Conservation (phyloP, 164 flowering plant genomes). For the Nelumbo lutea region DNA sequence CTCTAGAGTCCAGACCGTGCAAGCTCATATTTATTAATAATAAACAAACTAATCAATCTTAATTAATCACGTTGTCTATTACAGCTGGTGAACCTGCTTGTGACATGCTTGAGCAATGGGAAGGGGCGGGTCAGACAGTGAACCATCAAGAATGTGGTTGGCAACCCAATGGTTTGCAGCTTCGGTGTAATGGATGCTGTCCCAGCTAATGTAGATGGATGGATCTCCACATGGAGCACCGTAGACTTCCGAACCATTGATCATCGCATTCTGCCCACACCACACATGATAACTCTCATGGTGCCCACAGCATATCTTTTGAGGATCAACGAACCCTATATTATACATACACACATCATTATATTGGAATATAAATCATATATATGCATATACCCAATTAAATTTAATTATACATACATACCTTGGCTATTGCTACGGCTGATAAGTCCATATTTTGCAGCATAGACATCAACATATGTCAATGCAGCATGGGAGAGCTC, state of each 20-base stretch:
- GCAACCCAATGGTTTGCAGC: constrained; percentile 65
- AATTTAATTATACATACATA: constrained; percentile 3
- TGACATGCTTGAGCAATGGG: constrained; percentile 48
- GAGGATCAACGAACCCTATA: constrained; percentile 50
- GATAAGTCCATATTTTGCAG: constrained; percentile 48
- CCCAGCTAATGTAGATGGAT: constrained; percentile 47
- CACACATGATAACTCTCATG: constrained; percentile 38
- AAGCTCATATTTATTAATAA: no score
- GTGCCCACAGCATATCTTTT: constrained; percentile 56
- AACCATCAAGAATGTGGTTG: constrained; percentile 39
- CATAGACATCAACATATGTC: constrained; percentile 45
- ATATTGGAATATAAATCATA: no score
- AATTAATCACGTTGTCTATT: no score
- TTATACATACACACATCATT: no score
- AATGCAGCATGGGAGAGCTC: constrained; percentile 52
- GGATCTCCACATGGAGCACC: constrained; percentile 49
- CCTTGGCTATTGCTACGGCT: constrained; percentile 41
- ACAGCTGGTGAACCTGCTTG: constrained; percentile 10
- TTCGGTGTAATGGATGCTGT: constrained; percentile 59
- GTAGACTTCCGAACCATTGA: constrained; percentile 33
- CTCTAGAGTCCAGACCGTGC: no score
- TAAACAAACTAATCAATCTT: no score
- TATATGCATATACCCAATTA: no score
- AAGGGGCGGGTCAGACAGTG: constrained; percentile 47
- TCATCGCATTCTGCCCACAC: constrained; percentile 41